Percentiles rank a stretch among this genome's conserved stretches.
These are phyloP conservation scores for Daldinia loculata DNA, from an alignment of 495 filamentous ascomycete species.

Conservation along the genomic window DNA sequence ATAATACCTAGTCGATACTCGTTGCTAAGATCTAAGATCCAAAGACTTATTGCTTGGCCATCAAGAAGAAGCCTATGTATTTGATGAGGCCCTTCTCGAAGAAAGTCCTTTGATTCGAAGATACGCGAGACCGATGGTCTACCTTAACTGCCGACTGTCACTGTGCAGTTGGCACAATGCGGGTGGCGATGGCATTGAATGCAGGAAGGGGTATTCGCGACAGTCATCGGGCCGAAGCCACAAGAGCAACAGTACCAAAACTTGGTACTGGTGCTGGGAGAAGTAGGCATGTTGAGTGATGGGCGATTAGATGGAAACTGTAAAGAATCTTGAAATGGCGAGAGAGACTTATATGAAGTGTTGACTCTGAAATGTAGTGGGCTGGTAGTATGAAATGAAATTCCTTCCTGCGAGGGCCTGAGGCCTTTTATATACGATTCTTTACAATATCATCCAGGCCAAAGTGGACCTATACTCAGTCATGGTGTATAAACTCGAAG, in stretches of 20 bases:
- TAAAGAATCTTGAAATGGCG: neutral
- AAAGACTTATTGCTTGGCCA: neutral
- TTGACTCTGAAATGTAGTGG: neutral
- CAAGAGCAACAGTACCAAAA: slow-evolving; percentile 12
- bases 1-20: no score
- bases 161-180: no score
- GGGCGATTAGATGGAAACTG: neutral
- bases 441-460: no score
- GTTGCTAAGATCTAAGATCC: neutral
- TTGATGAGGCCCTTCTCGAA: no score
- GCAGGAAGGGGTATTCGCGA: neutral
- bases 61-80: neutral
- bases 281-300: neutral
- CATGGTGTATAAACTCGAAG: no score
- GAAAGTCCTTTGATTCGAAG: no score
- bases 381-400: neutral
- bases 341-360: neutral
- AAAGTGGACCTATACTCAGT: no score
- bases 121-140: no score
- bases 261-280: no score
- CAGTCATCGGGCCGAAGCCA: neutral
- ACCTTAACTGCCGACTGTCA: no score
- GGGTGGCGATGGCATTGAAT: no score
- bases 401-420: neutral
- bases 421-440: neutral